Conservation (phyloP, 305 asterid species). For the Fraxinus latifolia region DNA sequence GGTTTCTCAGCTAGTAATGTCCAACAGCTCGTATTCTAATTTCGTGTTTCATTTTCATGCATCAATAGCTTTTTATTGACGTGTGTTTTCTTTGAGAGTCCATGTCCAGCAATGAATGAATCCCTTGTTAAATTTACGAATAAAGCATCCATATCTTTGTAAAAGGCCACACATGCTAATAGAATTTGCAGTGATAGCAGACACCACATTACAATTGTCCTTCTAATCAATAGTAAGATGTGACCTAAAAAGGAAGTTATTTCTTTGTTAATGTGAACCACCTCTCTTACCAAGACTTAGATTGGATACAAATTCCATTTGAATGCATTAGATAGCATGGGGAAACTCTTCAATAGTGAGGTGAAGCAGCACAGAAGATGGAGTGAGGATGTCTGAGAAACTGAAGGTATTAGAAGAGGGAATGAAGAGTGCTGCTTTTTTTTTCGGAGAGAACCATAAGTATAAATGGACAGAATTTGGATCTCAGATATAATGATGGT, state of each 20-base stretch:
- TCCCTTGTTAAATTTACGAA: neutral
- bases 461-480: neutral
- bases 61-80: too few relatives aligned
- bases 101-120: neutral
- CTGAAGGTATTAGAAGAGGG: slow-evolving; percentile 20
- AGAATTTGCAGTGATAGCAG: too few relatives aligned
- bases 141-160: neutral
- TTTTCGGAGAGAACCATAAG: neutral
- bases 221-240: neutral
- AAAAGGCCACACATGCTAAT: neutral
- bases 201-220: neutral
- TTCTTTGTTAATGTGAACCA: neutral
- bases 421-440: neutral
- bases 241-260: neutral
- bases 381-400: neutral
- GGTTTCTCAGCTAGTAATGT: slow-evolving; percentile 21
- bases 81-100: too few relatives aligned
- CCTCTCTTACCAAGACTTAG: neutral
- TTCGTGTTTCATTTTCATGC: neutral
- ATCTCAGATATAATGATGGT: slow-evolving; percentile 17
- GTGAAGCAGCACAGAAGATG: neutral
- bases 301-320: neutral
- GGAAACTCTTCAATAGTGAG: slow-evolving; percentile 1
- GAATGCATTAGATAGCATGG: slow-evolving; percentile 1
- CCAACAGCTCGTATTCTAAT: slow-evolving; percentile 15